Evolutionary conservation across 108 stramenopile genomes (phyloP).

Genomic region (Thalassiosira profunda): DNA sequence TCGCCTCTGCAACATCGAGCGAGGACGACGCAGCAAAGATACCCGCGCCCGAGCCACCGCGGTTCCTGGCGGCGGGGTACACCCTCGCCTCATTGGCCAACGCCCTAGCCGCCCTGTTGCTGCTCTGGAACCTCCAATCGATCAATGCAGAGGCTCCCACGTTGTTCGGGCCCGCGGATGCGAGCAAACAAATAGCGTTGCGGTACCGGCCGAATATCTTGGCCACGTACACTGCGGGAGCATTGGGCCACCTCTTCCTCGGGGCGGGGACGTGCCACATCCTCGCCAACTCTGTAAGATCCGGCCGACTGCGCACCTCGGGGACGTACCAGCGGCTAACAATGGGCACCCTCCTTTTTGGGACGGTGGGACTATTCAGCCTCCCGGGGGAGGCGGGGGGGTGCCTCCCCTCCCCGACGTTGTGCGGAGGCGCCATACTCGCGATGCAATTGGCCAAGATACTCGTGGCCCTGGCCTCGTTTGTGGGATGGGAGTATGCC

Average conservation of each 20-base stretch:
- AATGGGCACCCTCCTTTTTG: constrained; percentile 29
- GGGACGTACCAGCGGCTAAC: constrained; percentile 39
- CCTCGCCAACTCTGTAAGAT: constrained; percentile 6
- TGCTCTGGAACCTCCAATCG: background rate
- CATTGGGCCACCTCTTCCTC: constrained; percentile 28
- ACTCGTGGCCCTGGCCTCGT: constrained; percentile 16
- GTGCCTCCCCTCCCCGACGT: background rate
- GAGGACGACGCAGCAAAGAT: too few species aligned
- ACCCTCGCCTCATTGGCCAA: background rate
- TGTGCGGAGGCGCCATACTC: too few species aligned
- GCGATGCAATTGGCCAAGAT: constrained; percentile 30
- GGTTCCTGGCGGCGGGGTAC: background rate
- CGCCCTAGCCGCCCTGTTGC: background rate
- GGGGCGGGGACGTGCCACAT: constrained; percentile 27
- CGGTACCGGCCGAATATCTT: constrained; percentile 28
- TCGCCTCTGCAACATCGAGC: too few species aligned
- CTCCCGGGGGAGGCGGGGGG: constrained; percentile 33
- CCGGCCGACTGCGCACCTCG: constrained; percentile 16
- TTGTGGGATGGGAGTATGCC: constrained; percentile 34
- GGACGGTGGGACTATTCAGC: constrained; percentile 20
- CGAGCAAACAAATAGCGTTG: background rate
- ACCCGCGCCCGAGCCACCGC: background rate
- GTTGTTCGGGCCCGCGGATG: background rate
- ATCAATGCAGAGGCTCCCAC: background rate
- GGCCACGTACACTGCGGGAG: constrained; percentile 22